A percentile compares a stretch with the other conserved stretches of the same genome.
phyloP scores from a whole-genome alignment of 2,329 filamentous ascomycete genomes.

The Phialophora expanda region DNA sequence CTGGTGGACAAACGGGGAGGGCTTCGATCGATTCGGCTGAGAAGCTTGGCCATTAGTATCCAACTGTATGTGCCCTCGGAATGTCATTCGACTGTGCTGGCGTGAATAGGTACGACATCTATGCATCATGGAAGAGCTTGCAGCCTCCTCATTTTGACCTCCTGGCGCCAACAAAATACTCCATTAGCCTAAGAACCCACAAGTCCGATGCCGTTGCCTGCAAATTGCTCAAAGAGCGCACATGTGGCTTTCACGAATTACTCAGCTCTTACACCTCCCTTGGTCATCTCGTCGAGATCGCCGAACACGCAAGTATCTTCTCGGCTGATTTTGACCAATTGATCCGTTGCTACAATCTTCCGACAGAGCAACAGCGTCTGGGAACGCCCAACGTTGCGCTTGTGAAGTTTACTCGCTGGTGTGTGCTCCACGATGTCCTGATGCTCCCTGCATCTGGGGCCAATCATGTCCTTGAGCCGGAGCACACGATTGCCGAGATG shows the following conservation, averaged over 20 bases:
- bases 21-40: background rate
- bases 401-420: slow-evolving; percentile 11
- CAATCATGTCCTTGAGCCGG: slow-evolving; percentile 4
- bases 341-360: slow-evolving; percentile 2
- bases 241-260: background rate
- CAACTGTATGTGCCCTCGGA: slow-evolving; percentile 1
- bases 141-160: slow-evolving; percentile 7
- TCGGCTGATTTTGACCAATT: slow-evolving; percentile 8
- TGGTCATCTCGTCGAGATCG: slow-evolving; percentile 5
- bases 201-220: background rate
- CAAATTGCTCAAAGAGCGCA: background rate
- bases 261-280: background rate
- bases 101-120: slow-evolving; percentile 2
- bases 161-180: slow-evolving; percentile 1
- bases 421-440: slow-evolving; percentile 6
- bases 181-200: slow-evolving; percentile 6
- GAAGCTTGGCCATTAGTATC: slow-evolving; percentile 6
- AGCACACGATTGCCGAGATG: slow-evolving; percentile 3
- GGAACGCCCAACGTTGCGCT: slow-evolving; percentile 2
- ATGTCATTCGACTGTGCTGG: background rate
- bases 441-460: background rate
- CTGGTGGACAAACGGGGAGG: slow-evolving; percentile 10
- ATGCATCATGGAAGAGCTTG: slow-evolving; percentile 2
- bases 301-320: slow-evolving; percentile 9
- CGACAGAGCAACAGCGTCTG: background rate